These are phyloP conservation scores for Xylaria cubensis DNA, from an alignment of 495 filamentous ascomycete genomes.

Conservation along the genomic window DNA sequence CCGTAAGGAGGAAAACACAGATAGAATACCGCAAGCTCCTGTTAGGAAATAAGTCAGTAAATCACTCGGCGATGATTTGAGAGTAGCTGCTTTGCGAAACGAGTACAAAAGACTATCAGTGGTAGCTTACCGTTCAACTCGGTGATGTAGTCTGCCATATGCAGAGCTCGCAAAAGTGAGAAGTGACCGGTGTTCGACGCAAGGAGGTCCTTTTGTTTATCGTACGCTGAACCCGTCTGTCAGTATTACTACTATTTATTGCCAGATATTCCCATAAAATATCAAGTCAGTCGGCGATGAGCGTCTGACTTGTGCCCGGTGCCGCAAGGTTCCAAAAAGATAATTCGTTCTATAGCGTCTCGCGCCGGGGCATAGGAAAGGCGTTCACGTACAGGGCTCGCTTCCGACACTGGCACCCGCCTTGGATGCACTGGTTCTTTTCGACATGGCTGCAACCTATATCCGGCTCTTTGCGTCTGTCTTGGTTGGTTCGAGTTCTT, in stretches of 20 bases:
- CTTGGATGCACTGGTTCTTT: slow-evolving; percentile 52
- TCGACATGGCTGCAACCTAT: slow-evolving; percentile 51
- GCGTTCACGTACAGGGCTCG: slow-evolving; percentile 41
- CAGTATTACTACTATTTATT: background rate
- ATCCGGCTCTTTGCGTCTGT: background rate
- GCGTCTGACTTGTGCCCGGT: background rate
- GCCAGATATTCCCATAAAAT: background rate
- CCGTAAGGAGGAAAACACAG: slow-evolving; percentile 92
- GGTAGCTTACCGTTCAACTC: slow-evolving; percentile 82
- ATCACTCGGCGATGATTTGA: background rate
- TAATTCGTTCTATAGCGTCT: background rate
- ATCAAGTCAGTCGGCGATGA: background rate
- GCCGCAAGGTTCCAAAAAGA: background rate
- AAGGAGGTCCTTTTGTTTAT: slow-evolving; percentile 88
- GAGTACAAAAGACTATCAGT: slow-evolving; percentile 16
- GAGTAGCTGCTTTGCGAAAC: background rate
- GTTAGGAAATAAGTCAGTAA: slow-evolving; percentile 1
- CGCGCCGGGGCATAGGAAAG: background rate
- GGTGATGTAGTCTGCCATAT: slow-evolving; percentile 94
- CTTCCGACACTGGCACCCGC: slow-evolving; percentile 31
- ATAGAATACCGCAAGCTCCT: slow-evolving; percentile 89
- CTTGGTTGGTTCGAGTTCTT: background rate
- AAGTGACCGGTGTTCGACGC: slow-evolving; percentile 76
- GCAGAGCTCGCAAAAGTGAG: slow-evolving; percentile 75
- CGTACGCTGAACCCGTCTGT: slow-evolving; percentile 58